Evolutionary conservation across 176 grass and related monocot species (phyloP).

Genomic region (Juncus effusus): DNA sequence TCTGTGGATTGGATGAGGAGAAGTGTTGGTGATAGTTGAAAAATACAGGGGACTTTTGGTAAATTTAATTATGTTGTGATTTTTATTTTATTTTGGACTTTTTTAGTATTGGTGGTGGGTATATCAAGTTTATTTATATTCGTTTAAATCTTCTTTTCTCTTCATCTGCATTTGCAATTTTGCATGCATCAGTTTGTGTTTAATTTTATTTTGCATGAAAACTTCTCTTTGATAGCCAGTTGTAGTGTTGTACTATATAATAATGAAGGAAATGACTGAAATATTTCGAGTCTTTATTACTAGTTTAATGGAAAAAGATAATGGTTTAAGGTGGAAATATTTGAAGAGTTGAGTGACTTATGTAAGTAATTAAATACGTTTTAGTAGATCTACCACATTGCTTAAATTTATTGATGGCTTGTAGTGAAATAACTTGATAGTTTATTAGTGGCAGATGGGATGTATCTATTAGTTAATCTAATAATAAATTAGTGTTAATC

Average conservation of each 20-base stretch:
- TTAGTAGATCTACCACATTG: background rate
- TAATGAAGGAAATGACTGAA: too few relatives aligned
- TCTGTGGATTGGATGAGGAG: conserved; percentile 47
- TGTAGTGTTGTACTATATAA: background rate
- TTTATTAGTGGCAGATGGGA: background rate
- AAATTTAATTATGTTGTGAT: conserved; percentile 1
- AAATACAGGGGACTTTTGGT: conserved; percentile 8
- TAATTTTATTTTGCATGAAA: background rate
- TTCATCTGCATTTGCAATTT: too few relatives aligned
- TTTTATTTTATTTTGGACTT: background rate
- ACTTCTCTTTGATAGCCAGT: background rate
- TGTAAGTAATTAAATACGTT: conserved; percentile 2
- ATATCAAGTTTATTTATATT: conserved; percentile 26
- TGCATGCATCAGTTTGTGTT: background rate
- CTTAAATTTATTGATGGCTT: too few relatives aligned
- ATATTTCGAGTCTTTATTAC: background rate
- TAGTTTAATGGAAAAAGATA: background rate
- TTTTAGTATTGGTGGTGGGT: conserved; percentile 11
- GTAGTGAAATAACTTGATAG: background rate
- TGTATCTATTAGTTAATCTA: background rate
- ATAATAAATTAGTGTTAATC: background rate
- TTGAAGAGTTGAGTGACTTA: background rate
- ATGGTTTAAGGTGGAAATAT: background rate
- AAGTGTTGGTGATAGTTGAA: conserved; percentile 50
- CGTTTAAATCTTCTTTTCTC: conserved; percentile 5